Evolutionary conservation across 208 protist species (phyloP).

Genomic region (Tetramitus jugosus): DNA sequence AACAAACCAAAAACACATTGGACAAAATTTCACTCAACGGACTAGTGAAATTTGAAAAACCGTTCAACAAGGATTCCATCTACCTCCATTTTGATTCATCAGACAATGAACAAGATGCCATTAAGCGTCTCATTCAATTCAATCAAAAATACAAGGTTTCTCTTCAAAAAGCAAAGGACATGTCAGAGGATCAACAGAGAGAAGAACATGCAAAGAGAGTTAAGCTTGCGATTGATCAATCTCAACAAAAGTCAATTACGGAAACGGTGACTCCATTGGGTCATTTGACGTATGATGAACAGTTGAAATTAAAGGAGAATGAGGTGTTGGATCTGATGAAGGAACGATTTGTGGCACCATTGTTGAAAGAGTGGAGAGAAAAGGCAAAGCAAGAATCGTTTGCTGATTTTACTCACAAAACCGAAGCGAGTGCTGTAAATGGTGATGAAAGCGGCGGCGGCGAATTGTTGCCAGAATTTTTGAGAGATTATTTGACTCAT

Average conservation of each 20-base stretch:
- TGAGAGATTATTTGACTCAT: no score
- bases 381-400: not conserved
- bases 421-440: not conserved
- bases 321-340: not conserved
- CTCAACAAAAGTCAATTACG: not conserved
- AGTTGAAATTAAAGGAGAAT: not conserved
- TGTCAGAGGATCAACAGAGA: not conserved
- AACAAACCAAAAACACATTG: no score
- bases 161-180: not conserved
- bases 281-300: conserved; percentile 10
- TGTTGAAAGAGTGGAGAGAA: no score
- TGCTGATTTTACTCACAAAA: not conserved
- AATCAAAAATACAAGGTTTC: not conserved
- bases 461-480: no score
- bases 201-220: not conserved
- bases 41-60: not conserved
- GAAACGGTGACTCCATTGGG: not conserved
- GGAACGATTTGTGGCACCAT: not conserved
- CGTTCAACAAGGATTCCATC: not conserved
- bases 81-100: not conserved
- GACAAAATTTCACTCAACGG: no score
- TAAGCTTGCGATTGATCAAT: not conserved
- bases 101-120: not conserved
- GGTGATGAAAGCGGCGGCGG: no score
- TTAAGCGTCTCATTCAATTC: not conserved